A percentile compares a stretch with the other conserved stretches of the same genome.
Evolutionary conservation across 2,329 filamentous ascomycete genomes (phyloP).

Genomic region (Alternaria tenuissima): DNA sequence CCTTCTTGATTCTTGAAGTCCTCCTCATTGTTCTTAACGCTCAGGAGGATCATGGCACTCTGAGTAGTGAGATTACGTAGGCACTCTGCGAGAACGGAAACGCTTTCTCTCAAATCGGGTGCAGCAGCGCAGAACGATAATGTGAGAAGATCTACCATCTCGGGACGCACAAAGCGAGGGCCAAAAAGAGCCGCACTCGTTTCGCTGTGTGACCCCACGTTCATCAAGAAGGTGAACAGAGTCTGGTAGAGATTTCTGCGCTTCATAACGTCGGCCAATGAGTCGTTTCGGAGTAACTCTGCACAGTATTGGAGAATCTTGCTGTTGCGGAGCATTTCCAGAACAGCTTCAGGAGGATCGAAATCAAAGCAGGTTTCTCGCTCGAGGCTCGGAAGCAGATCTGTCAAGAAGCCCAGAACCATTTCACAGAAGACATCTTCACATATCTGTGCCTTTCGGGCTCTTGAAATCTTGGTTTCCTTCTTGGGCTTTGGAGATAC

Average conservation of each 20-base stretch:
- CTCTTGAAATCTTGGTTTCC: conserved; percentile 10
- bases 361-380: conserved; percentile 36
- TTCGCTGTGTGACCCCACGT: conserved; percentile 43
- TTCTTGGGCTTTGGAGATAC: background rate
- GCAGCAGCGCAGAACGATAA: conserved; percentile 38
- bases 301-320: conserved; percentile 50
- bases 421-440: conserved; percentile 21
- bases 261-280: conserved; percentile 48
- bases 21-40: conserved; percentile 21
- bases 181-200: conserved; percentile 41
- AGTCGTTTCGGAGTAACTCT: conserved; percentile 54
- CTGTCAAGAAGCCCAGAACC: conserved; percentile 26
- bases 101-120: conserved; percentile 9
- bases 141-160: conserved; percentile 48
- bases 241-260: conserved; percentile 49
- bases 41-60: conserved; percentile 32
- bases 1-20: conserved; percentile 36
- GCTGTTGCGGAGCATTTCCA: conserved; percentile 48
- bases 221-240: conserved; percentile 53
- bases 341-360: conserved; percentile 39
- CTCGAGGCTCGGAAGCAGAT: conserved; percentile 37
- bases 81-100: conserved; percentile 35
- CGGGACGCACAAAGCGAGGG: conserved; percentile 46
- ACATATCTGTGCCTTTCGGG: conserved; percentile 18
- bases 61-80: conserved; percentile 38